Conservation (phyloP, 1,284 basidiomycete genomes). For the Ganoderma sinense region DNA sequence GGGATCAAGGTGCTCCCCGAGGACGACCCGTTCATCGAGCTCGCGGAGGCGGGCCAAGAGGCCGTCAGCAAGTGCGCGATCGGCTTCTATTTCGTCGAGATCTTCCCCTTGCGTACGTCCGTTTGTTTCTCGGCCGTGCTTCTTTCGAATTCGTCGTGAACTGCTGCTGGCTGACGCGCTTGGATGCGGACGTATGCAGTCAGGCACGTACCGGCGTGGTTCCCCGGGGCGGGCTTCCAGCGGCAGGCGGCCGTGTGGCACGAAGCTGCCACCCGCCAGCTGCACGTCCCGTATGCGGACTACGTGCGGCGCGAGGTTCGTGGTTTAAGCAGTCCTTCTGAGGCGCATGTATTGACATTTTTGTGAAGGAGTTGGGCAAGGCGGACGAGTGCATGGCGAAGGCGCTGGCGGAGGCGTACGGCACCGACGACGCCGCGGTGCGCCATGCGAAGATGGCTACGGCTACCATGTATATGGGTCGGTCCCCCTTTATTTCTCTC, state of each 20-base stretch:
- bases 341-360: not conserved
- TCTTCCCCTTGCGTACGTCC: conserved; percentile 31
- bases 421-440: conserved; percentile 5
- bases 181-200: conserved; percentile 33
- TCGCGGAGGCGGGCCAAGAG: conserved; percentile 34
- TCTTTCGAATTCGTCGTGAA: not conserved
- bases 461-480: conserved; percentile 35
- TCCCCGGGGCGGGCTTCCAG: conserved; percentile 46
- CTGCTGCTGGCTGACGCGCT: not conserved
- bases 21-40: conserved; percentile 36
- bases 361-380: not conserved
- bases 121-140: not conserved
- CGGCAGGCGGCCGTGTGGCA: conserved; percentile 34
- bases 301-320: conserved; percentile 17
- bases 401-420: conserved; percentile 14
- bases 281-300: conserved; percentile 35
- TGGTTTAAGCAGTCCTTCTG: too few species aligned
- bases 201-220: conserved; percentile 44
- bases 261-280: conserved; percentile 27
- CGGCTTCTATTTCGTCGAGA: conserved; percentile 32
- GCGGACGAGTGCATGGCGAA: conserved; percentile 18
- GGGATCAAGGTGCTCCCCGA: conserved; percentile 35
- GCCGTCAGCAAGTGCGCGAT: conserved; percentile 22
- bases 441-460: conserved; percentile 20
- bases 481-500: not conserved